Evolutionary conservation across 768 basidiomycete species (phyloP).

Genomic region (Boletus subparvulus): DNA sequence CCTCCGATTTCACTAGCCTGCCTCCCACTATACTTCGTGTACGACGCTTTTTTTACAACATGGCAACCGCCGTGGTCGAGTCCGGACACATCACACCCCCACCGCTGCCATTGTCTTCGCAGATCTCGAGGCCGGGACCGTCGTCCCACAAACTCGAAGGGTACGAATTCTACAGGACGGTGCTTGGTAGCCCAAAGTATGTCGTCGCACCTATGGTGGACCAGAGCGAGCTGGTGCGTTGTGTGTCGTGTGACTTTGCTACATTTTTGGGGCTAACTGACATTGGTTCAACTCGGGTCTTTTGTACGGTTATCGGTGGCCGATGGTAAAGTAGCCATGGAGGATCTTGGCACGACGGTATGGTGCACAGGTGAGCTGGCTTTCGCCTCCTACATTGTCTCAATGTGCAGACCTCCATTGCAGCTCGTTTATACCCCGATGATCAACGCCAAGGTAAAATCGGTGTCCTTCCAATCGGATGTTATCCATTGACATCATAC

Average conservation of each 20-base stretch:
- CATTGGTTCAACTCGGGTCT: neutral
- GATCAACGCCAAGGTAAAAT: constrained; percentile 85
- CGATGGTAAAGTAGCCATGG: constrained; percentile 69
- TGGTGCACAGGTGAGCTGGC: constrained; percentile 63
- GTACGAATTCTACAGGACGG: constrained; percentile 79
- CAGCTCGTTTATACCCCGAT: constrained; percentile 95
- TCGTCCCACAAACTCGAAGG: constrained; percentile 53
- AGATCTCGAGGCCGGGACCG: neutral
- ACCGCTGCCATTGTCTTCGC: neutral
- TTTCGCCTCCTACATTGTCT: neutral
- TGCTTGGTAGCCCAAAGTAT: constrained; percentile 82
- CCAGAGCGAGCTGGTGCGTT: constrained; percentile 88
- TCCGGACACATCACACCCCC: neutral
- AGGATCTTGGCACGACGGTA: constrained; percentile 78
- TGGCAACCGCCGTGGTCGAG: constrained; percentile 4
- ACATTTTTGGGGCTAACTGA: neutral
- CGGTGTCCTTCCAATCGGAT: neutral
- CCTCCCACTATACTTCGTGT: neutral
- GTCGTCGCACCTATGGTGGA: constrained; percentile 99
- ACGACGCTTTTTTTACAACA: constrained; percentile 5
- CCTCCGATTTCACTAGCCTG: neutral
- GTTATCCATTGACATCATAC: neutral
- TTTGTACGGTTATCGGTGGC: neutral
- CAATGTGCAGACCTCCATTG: neutral
- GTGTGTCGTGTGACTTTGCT: neutral